phyloP scores from a whole-genome alignment of 2,329 filamentous ascomycete species.

The Pezizomycotina sp. region DNA sequence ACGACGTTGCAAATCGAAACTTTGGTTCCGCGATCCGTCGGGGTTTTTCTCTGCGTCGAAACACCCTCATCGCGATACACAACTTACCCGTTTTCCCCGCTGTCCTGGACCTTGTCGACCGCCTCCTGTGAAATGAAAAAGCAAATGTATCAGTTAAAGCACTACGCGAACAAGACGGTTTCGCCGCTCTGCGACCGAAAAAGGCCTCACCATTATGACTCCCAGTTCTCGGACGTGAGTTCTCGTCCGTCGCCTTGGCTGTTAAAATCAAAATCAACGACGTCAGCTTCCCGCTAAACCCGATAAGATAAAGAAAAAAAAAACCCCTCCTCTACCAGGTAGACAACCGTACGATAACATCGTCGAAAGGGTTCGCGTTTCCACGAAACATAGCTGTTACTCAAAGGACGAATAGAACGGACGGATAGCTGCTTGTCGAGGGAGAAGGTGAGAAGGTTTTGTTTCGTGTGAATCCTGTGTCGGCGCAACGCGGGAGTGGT shows the following conservation, averaged over 20 bases:
- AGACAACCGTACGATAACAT: slow-evolving; percentile 44
- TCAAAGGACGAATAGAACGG: too few species aligned
- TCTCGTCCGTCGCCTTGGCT: slow-evolving; percentile 90
- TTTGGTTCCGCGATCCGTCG: not conserved
- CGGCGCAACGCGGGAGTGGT: too few species aligned
- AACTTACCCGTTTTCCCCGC: slow-evolving; percentile 30
- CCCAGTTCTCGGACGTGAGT: slow-evolving; percentile 72
- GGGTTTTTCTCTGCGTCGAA: slow-evolving; percentile 3
- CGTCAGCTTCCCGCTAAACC: slow-evolving; percentile 5
- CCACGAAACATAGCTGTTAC: slow-evolving; percentile 38
- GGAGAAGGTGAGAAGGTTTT: too few species aligned
- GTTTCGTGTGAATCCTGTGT: too few species aligned
- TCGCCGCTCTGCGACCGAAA: slow-evolving; percentile 33
- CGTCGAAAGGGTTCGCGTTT: slow-evolving; percentile 53
- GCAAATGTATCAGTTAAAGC: too few species aligned
- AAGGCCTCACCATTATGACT: too few species aligned
- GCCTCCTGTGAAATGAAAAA: slow-evolving; percentile 34
- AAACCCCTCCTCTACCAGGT: not conserved
- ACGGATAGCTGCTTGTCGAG: too few species aligned
- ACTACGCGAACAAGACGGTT: not conserved
- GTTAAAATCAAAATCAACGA: slow-evolving; percentile 22
- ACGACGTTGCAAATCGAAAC: slow-evolving; percentile 2
- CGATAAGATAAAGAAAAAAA: slow-evolving; percentile 2
- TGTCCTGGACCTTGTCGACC: slow-evolving; percentile 30
- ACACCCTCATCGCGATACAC: not conserved